phyloP scores from a whole-genome alignment of 768 basidiomycete species.

The Auriscalpium microsporum region DNA sequence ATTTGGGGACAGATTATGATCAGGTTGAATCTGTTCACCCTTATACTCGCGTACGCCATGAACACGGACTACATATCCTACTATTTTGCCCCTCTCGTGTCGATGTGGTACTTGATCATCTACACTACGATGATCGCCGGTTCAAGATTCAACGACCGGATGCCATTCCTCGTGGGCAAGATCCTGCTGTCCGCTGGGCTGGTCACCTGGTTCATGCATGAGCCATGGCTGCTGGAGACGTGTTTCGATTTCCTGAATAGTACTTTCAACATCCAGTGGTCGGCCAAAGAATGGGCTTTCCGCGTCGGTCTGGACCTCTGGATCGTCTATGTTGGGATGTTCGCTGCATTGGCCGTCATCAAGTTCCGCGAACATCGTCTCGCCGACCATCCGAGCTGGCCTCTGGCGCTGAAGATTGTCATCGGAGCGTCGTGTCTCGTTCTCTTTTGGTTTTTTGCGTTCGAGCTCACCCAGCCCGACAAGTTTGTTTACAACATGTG shows the following conservation, averaged over 20 bases:
- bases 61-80: slow-evolving; percentile 87
- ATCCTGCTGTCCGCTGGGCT: slow-evolving; percentile 54
- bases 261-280: slow-evolving; percentile 76
- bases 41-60: slow-evolving; percentile 83
- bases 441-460: slow-evolving; percentile 72
- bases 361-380: slow-evolving; percentile 67
- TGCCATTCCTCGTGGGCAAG: slow-evolving; percentile 61
- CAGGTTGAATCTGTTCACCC: slow-evolving; percentile 75
- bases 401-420: slow-evolving; percentile 38
- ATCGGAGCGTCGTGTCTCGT: slow-evolving; percentile 43
- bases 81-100: slow-evolving; percentile 86
- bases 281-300: slow-evolving; percentile 81
- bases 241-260: slow-evolving; percentile 55
- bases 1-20: slow-evolving; percentile 48
- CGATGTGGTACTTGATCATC: slow-evolving; percentile 84
- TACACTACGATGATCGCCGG: slow-evolving; percentile 72
- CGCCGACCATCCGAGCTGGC: slow-evolving; percentile 65
- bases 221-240: slow-evolving; percentile 51
- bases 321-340: slow-evolving; percentile 84
- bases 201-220: slow-evolving; percentile 58
- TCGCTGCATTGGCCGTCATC: slow-evolving; percentile 61
- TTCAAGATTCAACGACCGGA: slow-evolving; percentile 62
- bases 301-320: slow-evolving; percentile 83
- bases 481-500: slow-evolving; percentile 83
- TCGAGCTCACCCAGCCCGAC: slow-evolving; percentile 66